Conservation (phyloP, 1,139 yeast species). For the Geotrichum klebahnii region DNA sequence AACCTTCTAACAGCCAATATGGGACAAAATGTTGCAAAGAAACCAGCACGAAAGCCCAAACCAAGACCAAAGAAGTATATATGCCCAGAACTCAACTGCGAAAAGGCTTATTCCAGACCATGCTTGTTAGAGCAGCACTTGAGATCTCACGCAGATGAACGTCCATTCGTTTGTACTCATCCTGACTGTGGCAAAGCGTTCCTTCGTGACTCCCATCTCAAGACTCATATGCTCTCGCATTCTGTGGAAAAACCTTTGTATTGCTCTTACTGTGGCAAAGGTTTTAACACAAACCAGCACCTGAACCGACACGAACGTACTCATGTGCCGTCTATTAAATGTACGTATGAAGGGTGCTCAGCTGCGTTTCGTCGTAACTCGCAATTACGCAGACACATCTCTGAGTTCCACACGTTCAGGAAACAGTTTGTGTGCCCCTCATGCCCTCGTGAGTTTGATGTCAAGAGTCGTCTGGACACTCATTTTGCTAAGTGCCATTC, state of each 20-base stretch:
- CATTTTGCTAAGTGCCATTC: conserved; percentile 38
- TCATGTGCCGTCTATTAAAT: conserved; percentile 65
- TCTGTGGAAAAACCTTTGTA: conserved; percentile 63
- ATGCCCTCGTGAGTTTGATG: conserved; percentile 38
- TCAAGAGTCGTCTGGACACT: conserved; percentile 35
- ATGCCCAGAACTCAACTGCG: conserved; percentile 65
- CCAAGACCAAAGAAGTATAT: conserved; percentile 54
- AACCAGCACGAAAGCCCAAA: conserved; percentile 21
- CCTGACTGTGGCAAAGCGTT: conserved; percentile 61
- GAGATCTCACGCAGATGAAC: conserved; percentile 70
- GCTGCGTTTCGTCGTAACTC: conserved; percentile 75
- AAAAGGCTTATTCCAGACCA: conserved; percentile 74
- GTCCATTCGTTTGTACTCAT: conserved; percentile 64
- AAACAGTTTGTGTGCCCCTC: conserved; percentile 35
- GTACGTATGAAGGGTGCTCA: conserved; percentile 58
- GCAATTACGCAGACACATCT: conserved; percentile 68
- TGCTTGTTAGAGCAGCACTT: conserved; percentile 73
- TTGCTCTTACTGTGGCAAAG: conserved; percentile 77
- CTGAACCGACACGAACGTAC: conserved; percentile 73
- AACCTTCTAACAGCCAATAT: conserved; percentile 11
- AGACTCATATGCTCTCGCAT: conserved; percentile 62
- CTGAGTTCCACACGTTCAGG: conserved; percentile 50
- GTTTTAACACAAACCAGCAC: conserved; percentile 79
- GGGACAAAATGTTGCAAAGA: conserved; percentile 9
- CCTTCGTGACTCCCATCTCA: conserved; percentile 71